Percentiles rank a stretch among this genome's conserved stretches.
Conservation (phyloP, 1,139 yeast species). For the Sugiyamaella paludigena region DNA sequence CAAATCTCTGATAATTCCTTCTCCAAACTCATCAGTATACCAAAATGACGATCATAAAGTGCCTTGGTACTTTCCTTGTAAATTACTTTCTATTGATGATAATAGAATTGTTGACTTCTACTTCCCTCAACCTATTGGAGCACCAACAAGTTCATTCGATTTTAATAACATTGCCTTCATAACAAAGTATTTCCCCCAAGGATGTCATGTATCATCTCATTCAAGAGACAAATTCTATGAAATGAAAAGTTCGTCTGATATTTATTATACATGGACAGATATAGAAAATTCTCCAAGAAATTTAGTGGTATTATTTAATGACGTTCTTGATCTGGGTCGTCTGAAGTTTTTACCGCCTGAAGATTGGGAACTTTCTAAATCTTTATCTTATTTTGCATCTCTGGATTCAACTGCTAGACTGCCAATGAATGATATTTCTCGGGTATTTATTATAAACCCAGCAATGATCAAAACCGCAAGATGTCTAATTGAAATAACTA, state of each 20-base stretch:
- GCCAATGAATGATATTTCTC: conserved; percentile 7
- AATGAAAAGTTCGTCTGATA: conserved; percentile 60
- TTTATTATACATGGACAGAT: conserved; percentile 80
- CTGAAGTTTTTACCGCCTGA: conserved; percentile 60
- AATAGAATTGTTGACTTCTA: conserved; percentile 7
- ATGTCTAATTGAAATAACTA: conserved; percentile 74
- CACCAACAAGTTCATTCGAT: neutral
- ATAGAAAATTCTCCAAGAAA: conserved; percentile 50
- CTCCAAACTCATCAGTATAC: conserved; percentile 45
- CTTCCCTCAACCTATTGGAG: conserved; percentile 1
- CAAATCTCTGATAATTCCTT: conserved; percentile 62
- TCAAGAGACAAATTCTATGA: conserved; percentile 71
- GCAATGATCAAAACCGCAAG: conserved; percentile 57
- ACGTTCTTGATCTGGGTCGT: conserved; percentile 72
- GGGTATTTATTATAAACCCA: conserved; percentile 1
- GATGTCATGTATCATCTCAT: conserved; percentile 4
- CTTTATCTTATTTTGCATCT: conserved; percentile 13
- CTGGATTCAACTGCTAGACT: conserved; percentile 5
- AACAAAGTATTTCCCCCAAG: conserved; percentile 7
- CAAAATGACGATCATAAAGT: conserved; percentile 48
- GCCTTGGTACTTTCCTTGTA: conserved; percentile 91
- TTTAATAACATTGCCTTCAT: conserved; percentile 2
- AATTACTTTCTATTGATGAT: conserved; percentile 49
- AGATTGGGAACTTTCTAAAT: conserved; percentile 46
- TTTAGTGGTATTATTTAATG: conserved; percentile 75